phyloP scores from a whole-genome alignment of 177 flowering plant genomes.

The Vitis hybrid region DNA sequence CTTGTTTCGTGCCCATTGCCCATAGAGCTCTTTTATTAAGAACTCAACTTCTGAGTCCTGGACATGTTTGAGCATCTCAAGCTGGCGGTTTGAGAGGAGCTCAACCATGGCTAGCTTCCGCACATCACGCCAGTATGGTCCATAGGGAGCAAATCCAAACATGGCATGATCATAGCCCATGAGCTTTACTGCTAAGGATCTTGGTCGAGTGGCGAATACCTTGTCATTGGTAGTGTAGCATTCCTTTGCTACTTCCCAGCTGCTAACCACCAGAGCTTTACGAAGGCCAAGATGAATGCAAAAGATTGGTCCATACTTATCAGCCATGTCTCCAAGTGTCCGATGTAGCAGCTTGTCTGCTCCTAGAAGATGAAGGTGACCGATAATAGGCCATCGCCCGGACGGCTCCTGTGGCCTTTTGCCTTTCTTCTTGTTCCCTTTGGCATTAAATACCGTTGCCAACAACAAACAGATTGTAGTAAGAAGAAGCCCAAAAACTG shows the following conservation, averaged over 20 bases:
- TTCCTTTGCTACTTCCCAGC: conserved; percentile 16
- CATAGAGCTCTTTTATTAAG: too few species aligned
- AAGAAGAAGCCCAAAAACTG: neutral
- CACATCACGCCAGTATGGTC: too few species aligned
- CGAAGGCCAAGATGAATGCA: conserved; percentile 5
- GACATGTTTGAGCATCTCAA: too few species aligned
- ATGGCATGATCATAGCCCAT: too few species aligned
- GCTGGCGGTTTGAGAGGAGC: too few species aligned
- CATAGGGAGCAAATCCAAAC: too few species aligned
- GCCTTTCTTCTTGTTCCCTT: conserved; percentile 3
- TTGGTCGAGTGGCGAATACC: neutral
- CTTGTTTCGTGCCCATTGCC: too few species aligned
- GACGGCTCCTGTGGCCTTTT: conserved; percentile 13
- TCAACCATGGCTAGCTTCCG: too few species aligned
- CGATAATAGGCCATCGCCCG: conserved; percentile 11
- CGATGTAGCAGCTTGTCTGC: conserved; percentile 4
- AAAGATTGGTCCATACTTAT: conserved; percentile 14
- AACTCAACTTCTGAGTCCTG: too few species aligned
- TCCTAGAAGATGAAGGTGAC: conserved; percentile 16
- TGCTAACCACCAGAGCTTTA: conserved; percentile 7
- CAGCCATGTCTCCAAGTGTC: conserved; percentile 15
- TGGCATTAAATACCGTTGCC: neutral
- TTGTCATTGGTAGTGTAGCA: conserved; percentile 17
- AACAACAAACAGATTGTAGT: neutral
- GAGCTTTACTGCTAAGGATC: too few species aligned